Base-by-base conservation (phyloP, 768 basidiomycete species). In the Pilatotrama ljubarskyi region DNA sequence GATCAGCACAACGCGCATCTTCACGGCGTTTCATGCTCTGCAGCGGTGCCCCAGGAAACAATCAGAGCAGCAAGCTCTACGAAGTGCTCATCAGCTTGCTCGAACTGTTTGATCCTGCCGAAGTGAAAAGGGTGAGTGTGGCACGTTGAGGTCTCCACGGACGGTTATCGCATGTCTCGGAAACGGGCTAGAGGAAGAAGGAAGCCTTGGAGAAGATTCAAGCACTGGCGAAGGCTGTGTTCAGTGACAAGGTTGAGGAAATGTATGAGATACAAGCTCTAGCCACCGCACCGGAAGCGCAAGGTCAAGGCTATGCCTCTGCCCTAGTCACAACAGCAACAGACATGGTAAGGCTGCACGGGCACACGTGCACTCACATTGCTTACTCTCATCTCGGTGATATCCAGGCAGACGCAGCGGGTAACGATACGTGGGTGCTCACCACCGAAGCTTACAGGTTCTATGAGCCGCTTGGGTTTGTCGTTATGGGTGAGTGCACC, bases 391-490 rank as follows among this genome's bases (percentile, higher is more conserved):
- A 26, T 17, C 13, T 15, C 20, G 3, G 6, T 6, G 5, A 1
- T 20, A 18, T 32, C 13, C 22, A 69, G 66, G 59, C 58, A 5
- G 68, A 69, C 35, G 20, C 40, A 0, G 56, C 59, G 15, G 55
- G 44, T 3, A 61, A 43, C 40, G 49, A 52, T 18, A 47, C 55
- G 3, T 63, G 56, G 61, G 47, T 68, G 8, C 24, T 59, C 2
- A 63, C 64, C 3, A 59, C 62, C 14, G 58, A 59, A 29, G 54
- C 60, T 6, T 48, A 41, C 15, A 52, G 5, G 15, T 69, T 67
- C 43, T 69, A 64, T 38, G 62, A 64, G 22, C 22, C 41, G 1
- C 42, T 64, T 6, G 64, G 68, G 5, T 69, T 69, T 43, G 6
- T n/a, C 0, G 36, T 43, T 0, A 46, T 62, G 11, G 15, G 44